Percentiles rank a stretch among this genome's conserved stretches.
These are phyloP conservation scores for Phylloporus sp. DNA, from an alignment of 768 basidiomycete species.

Conservation along the genomic window DNA sequence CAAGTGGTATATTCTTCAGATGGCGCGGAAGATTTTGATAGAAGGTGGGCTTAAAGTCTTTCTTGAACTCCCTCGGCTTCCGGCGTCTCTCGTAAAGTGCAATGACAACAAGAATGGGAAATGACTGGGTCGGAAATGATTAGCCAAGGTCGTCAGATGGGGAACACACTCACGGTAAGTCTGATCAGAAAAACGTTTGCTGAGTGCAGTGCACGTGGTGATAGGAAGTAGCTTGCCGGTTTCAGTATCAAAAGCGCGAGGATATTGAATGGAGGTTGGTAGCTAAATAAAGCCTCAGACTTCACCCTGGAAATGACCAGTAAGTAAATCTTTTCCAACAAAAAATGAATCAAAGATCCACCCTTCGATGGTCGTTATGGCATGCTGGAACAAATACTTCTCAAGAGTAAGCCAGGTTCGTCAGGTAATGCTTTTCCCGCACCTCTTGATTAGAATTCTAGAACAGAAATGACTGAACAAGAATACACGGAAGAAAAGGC, in stretches of 20 bases:
- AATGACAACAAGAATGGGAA: constrained; percentile 74
- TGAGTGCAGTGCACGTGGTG: constrained; percentile 75
- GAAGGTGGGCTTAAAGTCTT: constrained; percentile 48
- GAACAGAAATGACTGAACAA: background rate
- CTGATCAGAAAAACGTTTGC: constrained; percentile 84
- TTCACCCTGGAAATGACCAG: constrained; percentile 57
- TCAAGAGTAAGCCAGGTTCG: constrained; percentile 14
- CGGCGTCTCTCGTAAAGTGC: constrained; percentile 72
- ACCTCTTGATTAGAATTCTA: constrained; percentile 63
- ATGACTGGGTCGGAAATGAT: constrained; percentile 41
- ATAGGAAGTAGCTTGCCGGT: constrained; percentile 68
- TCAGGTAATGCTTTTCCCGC: background rate
- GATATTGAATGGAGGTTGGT: constrained; percentile 87
- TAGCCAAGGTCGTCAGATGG: background rate
- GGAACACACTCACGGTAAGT: constrained; percentile 50
- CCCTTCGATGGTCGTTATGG: constrained; percentile 88
- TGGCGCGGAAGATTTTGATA: constrained; percentile 65
- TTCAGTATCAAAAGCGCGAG: constrained; percentile 76
- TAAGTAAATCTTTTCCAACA: constrained; percentile 3
- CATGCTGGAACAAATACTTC: constrained; percentile 82
- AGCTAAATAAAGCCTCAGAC: constrained; percentile 85
- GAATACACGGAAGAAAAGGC: background rate
- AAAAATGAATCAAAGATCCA: constrained; percentile 21
- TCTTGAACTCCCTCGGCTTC: constrained; percentile 47
- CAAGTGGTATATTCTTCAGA: constrained; percentile 66